Conservation (phyloP, 768 basidiomycete species). For the Collybiopsis confluens region DNA sequence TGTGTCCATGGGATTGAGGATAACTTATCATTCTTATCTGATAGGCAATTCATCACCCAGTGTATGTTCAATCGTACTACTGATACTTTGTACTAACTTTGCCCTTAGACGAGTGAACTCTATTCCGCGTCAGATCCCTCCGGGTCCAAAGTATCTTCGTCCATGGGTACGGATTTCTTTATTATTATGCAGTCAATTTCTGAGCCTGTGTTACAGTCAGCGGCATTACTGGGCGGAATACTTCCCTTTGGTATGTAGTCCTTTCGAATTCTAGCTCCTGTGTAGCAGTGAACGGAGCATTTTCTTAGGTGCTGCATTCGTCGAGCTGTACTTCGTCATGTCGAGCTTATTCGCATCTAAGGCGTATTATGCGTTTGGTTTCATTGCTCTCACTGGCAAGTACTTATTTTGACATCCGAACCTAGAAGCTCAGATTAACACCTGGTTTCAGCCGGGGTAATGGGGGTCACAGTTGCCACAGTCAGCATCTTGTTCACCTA, state of each 20-base stretch:
- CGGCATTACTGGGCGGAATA: slow-evolving; percentile 82
- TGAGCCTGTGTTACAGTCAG: slow-evolving; percentile 37
- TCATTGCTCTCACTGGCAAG: slow-evolving; percentile 69
- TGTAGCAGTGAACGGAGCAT: background rate
- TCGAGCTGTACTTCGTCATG: slow-evolving; percentile 90
- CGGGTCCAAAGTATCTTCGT: slow-evolving; percentile 75
- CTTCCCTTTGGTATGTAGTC: slow-evolving; percentile 73
- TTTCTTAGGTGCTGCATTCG: slow-evolving; percentile 81
- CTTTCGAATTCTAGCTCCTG: background rate
- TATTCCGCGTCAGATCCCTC: slow-evolving; percentile 96
- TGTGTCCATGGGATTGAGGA: background rate
- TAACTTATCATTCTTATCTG: background rate
- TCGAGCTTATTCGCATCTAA: slow-evolving; percentile 89
- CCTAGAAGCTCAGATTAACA: background rate
- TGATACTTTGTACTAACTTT: background rate
- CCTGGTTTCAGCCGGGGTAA: slow-evolving; percentile 49
- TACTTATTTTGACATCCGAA: background rate
- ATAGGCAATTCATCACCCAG: slow-evolving; percentile 75
- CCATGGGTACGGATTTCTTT: slow-evolving; percentile 56
- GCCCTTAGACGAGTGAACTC: slow-evolving; percentile 61
- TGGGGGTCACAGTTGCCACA: slow-evolving; percentile 84
- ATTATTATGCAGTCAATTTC: background rate
- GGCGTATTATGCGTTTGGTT: slow-evolving; percentile 95
- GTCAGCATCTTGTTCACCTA: slow-evolving; percentile 87
- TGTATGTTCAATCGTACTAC: slow-evolving; percentile 21